phyloP scores from a whole-genome alignment of 768 basidiomycete species.

The Lactarius hengduanensis region DNA sequence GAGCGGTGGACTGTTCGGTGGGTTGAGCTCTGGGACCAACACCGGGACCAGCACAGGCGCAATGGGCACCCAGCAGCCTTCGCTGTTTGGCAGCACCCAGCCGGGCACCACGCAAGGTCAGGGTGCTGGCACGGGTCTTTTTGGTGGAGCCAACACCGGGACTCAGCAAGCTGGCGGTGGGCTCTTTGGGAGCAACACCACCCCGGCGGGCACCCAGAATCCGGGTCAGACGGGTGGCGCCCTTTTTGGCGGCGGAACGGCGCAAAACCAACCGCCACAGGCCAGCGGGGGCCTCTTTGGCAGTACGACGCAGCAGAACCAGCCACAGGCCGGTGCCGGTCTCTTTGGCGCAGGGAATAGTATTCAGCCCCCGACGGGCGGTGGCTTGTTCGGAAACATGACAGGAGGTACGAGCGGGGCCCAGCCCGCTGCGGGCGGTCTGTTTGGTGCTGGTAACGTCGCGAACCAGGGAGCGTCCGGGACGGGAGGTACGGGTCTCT shows the following conservation, averaged over 20 bases:
- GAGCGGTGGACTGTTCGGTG: slow-evolving; percentile 26
- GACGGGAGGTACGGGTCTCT: slow-evolving; percentile 24
- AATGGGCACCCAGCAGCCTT: background rate
- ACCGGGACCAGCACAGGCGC: background rate
- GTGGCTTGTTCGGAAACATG: slow-evolving; percentile 36
- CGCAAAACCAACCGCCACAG: slow-evolving; percentile 11
- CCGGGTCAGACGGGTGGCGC: slow-evolving; percentile 2
- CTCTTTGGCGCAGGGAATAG: slow-evolving; percentile 8
- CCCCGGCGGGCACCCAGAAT: slow-evolving; percentile 2
- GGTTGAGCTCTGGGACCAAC: slow-evolving; percentile 15
- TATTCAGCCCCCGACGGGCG: slow-evolving; percentile 26
- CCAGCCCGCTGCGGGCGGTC: slow-evolving; percentile 27
- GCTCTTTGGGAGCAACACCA: slow-evolving; percentile 30
- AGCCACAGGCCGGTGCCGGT: slow-evolving; percentile 7
- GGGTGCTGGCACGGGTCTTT: slow-evolving; percentile 12
- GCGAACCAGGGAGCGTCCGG: slow-evolving; percentile 22
- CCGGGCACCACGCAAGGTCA: slow-evolving; percentile 11
- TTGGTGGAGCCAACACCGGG: slow-evolving; percentile 14
- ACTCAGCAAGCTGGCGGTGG: slow-evolving; percentile 24
- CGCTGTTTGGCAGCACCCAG: slow-evolving; percentile 22
- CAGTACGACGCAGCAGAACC: background rate
- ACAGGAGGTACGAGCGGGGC: slow-evolving; percentile 19
- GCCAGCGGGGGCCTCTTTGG: slow-evolving; percentile 31
- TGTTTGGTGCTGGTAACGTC: slow-evolving; percentile 28
- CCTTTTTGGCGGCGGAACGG: slow-evolving; percentile 18